Conservation (phyloP, 2,329 filamentous ascomycete genomes). For the Exutisphaerella laricina region DNA sequence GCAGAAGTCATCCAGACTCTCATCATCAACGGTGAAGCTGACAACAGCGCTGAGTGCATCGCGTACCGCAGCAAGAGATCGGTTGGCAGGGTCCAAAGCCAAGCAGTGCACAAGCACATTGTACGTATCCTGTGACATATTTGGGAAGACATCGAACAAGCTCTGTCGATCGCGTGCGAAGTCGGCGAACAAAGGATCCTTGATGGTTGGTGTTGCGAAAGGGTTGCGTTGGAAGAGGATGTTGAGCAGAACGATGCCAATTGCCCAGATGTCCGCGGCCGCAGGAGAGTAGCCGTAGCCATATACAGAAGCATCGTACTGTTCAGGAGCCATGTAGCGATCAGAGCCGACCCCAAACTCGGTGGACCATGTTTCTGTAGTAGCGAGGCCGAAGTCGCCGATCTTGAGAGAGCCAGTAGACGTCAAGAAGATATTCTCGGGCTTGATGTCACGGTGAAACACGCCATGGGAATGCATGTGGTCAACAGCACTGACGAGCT, state of each 20-base stretch:
- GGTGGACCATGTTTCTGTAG: constrained; percentile 80
- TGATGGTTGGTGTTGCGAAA: constrained; percentile 81
- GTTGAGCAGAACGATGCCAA: constrained; percentile 94
- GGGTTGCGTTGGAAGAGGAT: constrained; percentile 95
- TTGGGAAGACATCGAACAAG: constrained; percentile 95
- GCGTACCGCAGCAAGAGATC: constrained; percentile 72
- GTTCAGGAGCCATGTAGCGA: constrained; percentile 98
- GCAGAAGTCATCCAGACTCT: constrained; percentile 90
- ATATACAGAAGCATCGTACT: constrained; percentile 80
- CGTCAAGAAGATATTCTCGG: constrained; percentile 95
- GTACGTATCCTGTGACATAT: constrained; percentile 97
- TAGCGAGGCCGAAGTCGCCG: constrained; percentile 92
- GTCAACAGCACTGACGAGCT: constrained; percentile 82
- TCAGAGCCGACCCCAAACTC: constrained; percentile 95
- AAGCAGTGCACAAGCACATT: constrained; percentile 88
- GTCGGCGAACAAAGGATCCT: constrained; percentile 89
- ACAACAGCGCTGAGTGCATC: constrained; percentile 72
- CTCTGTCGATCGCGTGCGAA: constrained; percentile 91
- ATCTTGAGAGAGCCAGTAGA: constrained; percentile 88
- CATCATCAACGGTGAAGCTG: constrained; percentile 90
- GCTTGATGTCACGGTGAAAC: constrained; percentile 98
- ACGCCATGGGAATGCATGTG: constrained; percentile 88
- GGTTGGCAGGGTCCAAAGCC: constrained; percentile 83
- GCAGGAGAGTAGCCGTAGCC: constrained; percentile 76
- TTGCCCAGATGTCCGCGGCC: constrained; percentile 92